Conservation (phyloP, 2,329 filamentous ascomycete genomes). For the Trichoderma polysporum region DNA sequence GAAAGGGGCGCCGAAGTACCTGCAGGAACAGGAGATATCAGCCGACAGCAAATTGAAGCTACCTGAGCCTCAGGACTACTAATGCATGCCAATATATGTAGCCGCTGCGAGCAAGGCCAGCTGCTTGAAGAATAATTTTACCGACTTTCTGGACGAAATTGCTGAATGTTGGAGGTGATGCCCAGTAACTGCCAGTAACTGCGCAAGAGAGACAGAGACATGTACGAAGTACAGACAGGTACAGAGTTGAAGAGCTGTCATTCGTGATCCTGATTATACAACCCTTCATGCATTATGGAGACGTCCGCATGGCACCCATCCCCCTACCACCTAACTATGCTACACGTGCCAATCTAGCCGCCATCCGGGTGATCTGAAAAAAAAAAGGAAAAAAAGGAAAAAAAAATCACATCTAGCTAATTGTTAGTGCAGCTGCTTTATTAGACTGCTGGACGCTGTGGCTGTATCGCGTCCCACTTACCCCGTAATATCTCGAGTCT, state of each 20-base stretch:
- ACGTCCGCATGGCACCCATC: neutral
- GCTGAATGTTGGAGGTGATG: neutral
- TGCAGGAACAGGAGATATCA: conserved; percentile 18
- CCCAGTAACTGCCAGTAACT: neutral
- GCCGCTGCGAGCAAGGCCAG: neutral
- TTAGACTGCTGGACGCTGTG: neutral
- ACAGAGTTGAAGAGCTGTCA: neutral
- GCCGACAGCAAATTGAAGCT: conserved; percentile 12
- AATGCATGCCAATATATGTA: conserved; percentile 4
- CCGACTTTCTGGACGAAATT: neutral
- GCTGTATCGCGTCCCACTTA: neutral
- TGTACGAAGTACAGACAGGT: neutral
- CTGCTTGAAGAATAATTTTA: neutral
- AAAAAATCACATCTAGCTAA: neutral
- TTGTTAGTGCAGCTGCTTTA: neutral
- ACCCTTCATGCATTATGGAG: neutral
- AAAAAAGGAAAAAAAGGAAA: too few relatives aligned
- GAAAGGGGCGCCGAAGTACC: conserved; percentile 19
- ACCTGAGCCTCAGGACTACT: neutral
- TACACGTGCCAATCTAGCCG: conserved; percentile 14
- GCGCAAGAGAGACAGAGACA: neutral
- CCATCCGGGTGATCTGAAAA: conserved; percentile 3
- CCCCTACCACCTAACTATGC: neutral
- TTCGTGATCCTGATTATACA: neutral
- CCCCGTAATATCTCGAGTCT: conserved; percentile 13